Evolutionary conservation across 83 land plant genomes (phyloP).

Genomic region (Isoetes engelmannii): DNA sequence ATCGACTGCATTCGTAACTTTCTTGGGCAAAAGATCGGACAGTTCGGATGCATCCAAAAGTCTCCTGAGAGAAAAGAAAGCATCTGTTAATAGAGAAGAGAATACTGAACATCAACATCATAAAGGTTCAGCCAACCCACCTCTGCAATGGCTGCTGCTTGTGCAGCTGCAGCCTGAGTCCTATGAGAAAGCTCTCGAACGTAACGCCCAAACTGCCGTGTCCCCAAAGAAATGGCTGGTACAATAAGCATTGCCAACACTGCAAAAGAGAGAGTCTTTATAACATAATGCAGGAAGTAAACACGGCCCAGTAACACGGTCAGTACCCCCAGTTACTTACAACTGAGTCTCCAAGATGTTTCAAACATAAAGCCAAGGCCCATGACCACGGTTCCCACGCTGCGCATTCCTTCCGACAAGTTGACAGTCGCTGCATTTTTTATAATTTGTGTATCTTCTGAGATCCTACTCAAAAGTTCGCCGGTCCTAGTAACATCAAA

Average conservation of each 20-base stretch:
- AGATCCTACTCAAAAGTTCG: slow-evolving; percentile 87
- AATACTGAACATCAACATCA: background rate
- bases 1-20: slow-evolving; percentile 58
- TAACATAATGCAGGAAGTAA: too few relatives aligned
- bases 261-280: too few relatives aligned
- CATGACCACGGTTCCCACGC: slow-evolving; percentile 62
- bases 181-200: slow-evolving; percentile 88
- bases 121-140: slow-evolving; percentile 24
- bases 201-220: slow-evolving; percentile 80
- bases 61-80: slow-evolving; percentile 47
- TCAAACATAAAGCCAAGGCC: slow-evolving; percentile 90
- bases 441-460: slow-evolving; percentile 94
- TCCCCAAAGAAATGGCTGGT: slow-evolving; percentile 76
- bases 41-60: slow-evolving; percentile 92
- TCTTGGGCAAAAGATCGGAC: slow-evolving; percentile 98
- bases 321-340: slow-evolving; percentile 31
- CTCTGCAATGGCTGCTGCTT: slow-evolving; percentile 93
- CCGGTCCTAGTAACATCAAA: slow-evolving; percentile 96
- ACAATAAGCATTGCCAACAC: slow-evolving; percentile 82
- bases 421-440: slow-evolving; percentile 98
- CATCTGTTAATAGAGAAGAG: slow-evolving; percentile 3
- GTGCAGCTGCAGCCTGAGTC: slow-evolving; percentile 96
- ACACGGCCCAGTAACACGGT: slow-evolving; percentile 9
- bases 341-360: slow-evolving; percentile 84
- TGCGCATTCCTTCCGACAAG: slow-evolving; percentile 83